phyloP scores from a whole-genome alignment of 108 stramenopile genomes.

The Discostella pseudostelligera region DNA sequence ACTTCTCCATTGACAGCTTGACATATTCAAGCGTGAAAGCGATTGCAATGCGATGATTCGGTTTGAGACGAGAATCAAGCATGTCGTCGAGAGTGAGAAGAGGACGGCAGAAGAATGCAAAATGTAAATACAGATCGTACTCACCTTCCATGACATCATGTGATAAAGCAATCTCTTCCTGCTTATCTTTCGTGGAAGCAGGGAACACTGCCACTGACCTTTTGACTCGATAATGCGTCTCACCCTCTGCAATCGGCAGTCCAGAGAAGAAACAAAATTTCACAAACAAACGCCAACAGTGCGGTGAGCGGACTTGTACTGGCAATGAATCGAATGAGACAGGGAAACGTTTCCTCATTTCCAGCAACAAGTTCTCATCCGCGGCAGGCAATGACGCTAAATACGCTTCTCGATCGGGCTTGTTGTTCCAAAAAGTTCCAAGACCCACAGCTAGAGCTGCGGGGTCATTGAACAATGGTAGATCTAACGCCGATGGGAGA shows the following conservation, averaged over 20 bases:
- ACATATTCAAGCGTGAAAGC: not conserved
- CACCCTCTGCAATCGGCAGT: conserved; percentile 87
- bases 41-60: no score
- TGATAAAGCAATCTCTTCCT: conserved; percentile 65
- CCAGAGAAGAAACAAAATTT: conserved; percentile 89
- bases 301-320: conserved; percentile 61
- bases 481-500: conserved; percentile 69
- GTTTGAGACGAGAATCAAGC: not conserved
- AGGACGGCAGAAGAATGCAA: not conserved
- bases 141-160: conserved; percentile 80
- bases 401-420: conserved; percentile 24
- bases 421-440: conserved; percentile 6
- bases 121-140: not conserved
- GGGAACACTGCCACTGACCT: conserved; percentile 41
- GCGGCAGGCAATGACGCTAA: conserved; percentile 54
- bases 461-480: conserved; percentile 37
- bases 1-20: conserved; percentile 74
- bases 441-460: conserved; percentile 2
- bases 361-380: conserved; percentile 48
- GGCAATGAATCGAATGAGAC: conserved; percentile 76
- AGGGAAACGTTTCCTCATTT: conserved; percentile 63
- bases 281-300: conserved; percentile 73
- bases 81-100: not conserved
- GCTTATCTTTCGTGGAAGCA: not conserved
- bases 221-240: conserved; percentile 81